A percentile compares a stretch with the other conserved stretches of the same genome.
phyloP scores from a whole-genome alignment of 179 eudicot species.

The Heliamphora pulchella region DNA sequence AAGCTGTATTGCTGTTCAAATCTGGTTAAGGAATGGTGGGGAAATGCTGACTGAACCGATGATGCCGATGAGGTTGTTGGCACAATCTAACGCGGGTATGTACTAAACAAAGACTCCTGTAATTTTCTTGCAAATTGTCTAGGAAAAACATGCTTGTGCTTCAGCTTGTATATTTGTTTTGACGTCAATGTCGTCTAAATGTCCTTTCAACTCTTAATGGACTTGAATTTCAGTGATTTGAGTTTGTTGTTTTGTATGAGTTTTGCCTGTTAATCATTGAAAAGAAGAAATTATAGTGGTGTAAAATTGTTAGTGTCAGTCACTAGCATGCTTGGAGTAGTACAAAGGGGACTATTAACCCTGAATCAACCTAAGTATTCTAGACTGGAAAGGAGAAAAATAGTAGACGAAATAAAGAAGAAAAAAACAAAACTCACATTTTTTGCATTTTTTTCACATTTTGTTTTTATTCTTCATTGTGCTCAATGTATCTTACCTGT shows the following conservation, averaged over 20 bases:
- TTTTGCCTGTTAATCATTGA: not conserved
- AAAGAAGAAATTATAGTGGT: too few species aligned
- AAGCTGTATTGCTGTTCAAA: conserved; percentile 85
- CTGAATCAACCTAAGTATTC: too few species aligned
- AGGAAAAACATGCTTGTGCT: not conserved
- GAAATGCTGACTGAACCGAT: not conserved
- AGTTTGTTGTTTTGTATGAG: not conserved
- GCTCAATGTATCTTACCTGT: too few species aligned
- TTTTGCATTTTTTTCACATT: too few species aligned
- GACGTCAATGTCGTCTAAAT: not conserved
- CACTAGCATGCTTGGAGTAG: too few species aligned
- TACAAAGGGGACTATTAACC: too few species aligned
- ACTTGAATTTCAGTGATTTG: not conserved
- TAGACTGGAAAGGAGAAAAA: too few species aligned
- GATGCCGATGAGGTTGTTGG: conserved; percentile 10
- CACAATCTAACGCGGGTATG: conserved; percentile 8
- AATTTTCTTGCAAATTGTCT: not conserved
- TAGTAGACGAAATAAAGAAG: too few species aligned
- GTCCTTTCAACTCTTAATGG: not conserved
- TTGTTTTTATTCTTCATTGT: too few species aligned
- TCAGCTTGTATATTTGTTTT: conserved; percentile 14
- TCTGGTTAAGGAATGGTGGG: conserved; percentile 53
- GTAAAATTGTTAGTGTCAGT: too few species aligned
- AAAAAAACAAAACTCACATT: too few species aligned
- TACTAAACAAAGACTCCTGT: not conserved